These are phyloP conservation scores for Fusarium neocosmosporiellum DNA, from an alignment of 2,329 filamentous ascomycete species.

Conservation along the genomic window DNA sequence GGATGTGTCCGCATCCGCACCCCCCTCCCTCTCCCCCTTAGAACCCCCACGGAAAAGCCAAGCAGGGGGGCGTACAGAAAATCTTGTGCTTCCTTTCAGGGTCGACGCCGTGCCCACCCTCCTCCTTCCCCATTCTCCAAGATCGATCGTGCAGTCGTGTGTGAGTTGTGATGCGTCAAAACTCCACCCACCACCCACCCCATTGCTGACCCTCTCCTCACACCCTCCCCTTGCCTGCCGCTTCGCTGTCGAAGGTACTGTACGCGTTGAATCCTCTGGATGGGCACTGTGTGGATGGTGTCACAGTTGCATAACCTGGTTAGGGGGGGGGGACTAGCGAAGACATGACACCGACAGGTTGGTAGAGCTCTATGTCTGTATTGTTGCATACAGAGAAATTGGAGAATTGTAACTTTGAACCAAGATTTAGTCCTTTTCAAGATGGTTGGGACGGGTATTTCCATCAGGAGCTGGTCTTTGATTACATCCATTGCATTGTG, in stretches of 20 bases:
- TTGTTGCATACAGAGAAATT: neutral
- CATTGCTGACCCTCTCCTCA: neutral
- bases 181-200: neutral
- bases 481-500: neutral
- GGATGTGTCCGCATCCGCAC: neutral
- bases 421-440: neutral
- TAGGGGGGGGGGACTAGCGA: neutral
- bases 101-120: neutral
- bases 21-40: neutral
- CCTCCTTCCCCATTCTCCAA: neutral
- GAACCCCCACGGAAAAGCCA: neutral
- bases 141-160: neutral
- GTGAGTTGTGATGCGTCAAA: neutral
- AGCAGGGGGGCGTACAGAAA: neutral
- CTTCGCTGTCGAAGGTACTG: neutral
- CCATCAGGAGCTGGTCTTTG: neutral
- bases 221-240: neutral
- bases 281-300: neutral
- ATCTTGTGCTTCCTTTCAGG: neutral
- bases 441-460: neutral
- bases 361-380: neutral
- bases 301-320: neutral
- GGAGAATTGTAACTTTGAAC: neutral
- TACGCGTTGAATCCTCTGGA: neutral
- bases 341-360: neutral